phyloP scores from a whole-genome alignment of 768 basidiomycete genomes.

The Dentipellis fragilis region DNA sequence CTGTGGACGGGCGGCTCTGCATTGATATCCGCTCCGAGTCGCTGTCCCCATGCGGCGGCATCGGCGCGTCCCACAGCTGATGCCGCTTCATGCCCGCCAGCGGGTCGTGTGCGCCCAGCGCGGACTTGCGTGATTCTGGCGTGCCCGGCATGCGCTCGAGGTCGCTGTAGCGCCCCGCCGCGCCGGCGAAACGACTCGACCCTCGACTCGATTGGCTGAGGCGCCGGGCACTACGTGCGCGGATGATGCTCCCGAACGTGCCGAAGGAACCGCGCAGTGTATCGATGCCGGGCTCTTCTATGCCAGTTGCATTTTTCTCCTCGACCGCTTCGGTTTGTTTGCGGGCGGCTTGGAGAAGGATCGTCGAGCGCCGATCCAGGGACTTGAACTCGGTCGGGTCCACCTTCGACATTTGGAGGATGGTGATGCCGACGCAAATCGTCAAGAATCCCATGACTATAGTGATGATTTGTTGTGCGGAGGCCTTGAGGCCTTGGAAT shows the following conservation, averaged over 20 bases:
- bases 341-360: constrained; percentile 82
- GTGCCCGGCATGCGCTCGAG: constrained; percentile 33
- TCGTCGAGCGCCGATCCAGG: constrained; percentile 83
- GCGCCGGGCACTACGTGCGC: constrained; percentile 21
- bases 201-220: constrained; percentile 36
- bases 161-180: constrained; percentile 17
- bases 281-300: constrained; percentile 91
- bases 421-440: constrained; percentile 86
- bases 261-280: constrained; percentile 88
- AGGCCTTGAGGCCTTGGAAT: constrained; percentile 80
- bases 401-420: constrained; percentile 92
- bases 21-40: constrained; percentile 31
- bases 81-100: constrained; percentile 55
- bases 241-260: constrained; percentile 81
- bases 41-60: constrained; percentile 36
- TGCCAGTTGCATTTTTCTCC: constrained; percentile 45
- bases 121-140: constrained; percentile 2
- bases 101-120: background rate
- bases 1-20: constrained; percentile 18
- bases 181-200: constrained; percentile 10
- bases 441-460: constrained; percentile 88
- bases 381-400: constrained; percentile 70
- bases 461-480: constrained; percentile 73
- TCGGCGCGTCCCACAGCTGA: constrained; percentile 83
- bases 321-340: constrained; percentile 59